Percentiles rank a stretch among this genome's conserved stretches.
Evolutionary conservation across 164 flowering plant genomes (phyloP).

Genomic region (Aristolochia californica): DNA sequence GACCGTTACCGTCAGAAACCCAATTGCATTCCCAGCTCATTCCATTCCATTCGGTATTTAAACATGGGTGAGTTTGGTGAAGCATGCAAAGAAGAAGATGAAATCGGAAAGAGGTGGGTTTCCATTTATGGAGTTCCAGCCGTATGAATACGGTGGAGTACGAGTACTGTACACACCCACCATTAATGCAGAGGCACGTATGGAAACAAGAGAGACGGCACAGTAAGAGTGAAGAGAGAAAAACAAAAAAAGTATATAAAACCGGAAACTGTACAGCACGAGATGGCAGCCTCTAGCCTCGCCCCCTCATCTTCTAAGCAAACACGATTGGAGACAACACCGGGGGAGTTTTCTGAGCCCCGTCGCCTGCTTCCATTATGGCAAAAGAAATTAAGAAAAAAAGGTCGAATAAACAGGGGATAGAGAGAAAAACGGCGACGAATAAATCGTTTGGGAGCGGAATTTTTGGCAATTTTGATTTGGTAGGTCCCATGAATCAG

Average conservation of each 20-base stretch:
- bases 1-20: conserved; percentile 16
- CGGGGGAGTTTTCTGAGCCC: too few relatives aligned
- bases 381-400: too few relatives aligned
- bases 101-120: conserved; percentile 1
- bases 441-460: too few relatives aligned
- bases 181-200: conserved; percentile 11
- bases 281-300: too few relatives aligned
- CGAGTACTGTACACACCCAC: conserved; percentile 3
- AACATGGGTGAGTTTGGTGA: conserved; percentile 14
- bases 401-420: too few relatives aligned
- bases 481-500: too few relatives aligned
- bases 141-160: conserved; percentile 6
- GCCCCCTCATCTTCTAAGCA: too few relatives aligned
- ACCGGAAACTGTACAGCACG: too few relatives aligned
- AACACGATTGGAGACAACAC: too few relatives aligned
- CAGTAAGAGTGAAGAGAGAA: neutral
- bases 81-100: conserved; percentile 24
- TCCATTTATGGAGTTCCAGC: conserved; percentile 11
- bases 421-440: too few relatives aligned
- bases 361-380: too few relatives aligned
- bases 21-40: conserved; percentile 15
- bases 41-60: conserved; percentile 8
- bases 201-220: neutral
- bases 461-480: too few relatives aligned
- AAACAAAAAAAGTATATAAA: neutral